phyloP scores from a whole-genome alignment of 2,329 filamentous ascomycete species.

The Pseudogymnoascus sp. region DNA sequence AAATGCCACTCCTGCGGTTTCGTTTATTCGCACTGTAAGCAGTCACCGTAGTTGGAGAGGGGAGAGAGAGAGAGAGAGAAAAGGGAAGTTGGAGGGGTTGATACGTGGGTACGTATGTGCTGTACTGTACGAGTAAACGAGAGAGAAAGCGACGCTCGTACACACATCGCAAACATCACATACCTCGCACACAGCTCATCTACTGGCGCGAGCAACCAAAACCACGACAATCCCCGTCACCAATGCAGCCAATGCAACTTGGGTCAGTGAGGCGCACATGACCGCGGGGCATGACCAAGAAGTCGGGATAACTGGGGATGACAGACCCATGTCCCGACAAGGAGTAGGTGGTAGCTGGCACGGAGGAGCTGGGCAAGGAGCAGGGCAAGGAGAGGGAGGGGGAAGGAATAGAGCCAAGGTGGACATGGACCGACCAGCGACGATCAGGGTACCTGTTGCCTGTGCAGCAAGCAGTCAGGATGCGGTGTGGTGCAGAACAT shows the following conservation, averaged over 20 bases:
- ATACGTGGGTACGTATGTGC: neutral
- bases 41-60: neutral
- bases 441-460: neutral
- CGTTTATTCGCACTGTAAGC: neutral
- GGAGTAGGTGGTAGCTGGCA: neutral
- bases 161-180: neutral
- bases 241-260: neutral
- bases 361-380: neutral
- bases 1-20: neutral
- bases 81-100: neutral
- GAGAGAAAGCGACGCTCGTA: neutral
- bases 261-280: neutral
- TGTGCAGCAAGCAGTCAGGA: neutral
- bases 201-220: neutral
- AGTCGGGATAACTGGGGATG: constrained; percentile 1
- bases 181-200: neutral
- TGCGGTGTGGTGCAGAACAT: constrained; percentile 1
- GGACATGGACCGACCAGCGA: neutral
- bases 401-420: neutral
- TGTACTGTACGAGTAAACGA: neutral
- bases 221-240: neutral
- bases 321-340: neutral
- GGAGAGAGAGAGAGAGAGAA: neutral
- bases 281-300: neutral
- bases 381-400: too few species aligned